Conservation (phyloP, 495 filamentous ascomycete species). For the Lasiosphaeria hispida region DNA sequence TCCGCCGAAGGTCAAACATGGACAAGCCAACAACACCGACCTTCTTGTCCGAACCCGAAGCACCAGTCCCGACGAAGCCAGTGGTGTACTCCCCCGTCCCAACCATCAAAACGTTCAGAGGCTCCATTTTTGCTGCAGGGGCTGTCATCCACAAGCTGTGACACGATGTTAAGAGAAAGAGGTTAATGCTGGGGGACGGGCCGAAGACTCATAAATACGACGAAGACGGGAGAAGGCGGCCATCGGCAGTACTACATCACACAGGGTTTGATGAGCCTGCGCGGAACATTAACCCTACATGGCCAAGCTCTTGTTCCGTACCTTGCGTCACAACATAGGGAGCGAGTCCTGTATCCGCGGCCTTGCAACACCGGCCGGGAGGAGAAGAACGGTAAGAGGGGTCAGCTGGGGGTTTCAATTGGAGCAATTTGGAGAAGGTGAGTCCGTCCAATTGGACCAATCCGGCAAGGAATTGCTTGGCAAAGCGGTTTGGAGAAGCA, state of each 20-base stretch:
- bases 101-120: conserved; percentile 86
- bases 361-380: too few relatives aligned
- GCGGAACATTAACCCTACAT: not conserved
- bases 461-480: not conserved
- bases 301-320: conserved; percentile 2
- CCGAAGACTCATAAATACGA: not conserved
- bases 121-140: conserved; percentile 54
- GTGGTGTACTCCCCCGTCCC: conserved; percentile 97
- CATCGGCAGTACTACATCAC: not conserved
- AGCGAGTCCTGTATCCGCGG: not conserved
- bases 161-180: not conserved
- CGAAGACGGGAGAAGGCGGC: conserved; percentile 2
- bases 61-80: conserved; percentile 76
- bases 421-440: conserved; percentile 4
- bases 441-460: not conserved
- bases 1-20: conserved; percentile 82
- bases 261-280: not conserved
- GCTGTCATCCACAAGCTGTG: not conserved
- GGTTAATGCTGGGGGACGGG: not conserved
- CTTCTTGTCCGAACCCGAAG: conserved; percentile 84
- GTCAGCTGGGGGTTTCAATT: not conserved
- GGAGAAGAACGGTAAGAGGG: not conserved
- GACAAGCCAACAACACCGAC: conserved; percentile 89
- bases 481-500: too few relatives aligned
- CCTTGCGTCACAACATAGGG: conserved; percentile 5